These are phyloP conservation scores for Arthrobotrys pseudoclavata DNA, from an alignment of 2,329 filamentous ascomycete species.

Conservation along the genomic window DNA sequence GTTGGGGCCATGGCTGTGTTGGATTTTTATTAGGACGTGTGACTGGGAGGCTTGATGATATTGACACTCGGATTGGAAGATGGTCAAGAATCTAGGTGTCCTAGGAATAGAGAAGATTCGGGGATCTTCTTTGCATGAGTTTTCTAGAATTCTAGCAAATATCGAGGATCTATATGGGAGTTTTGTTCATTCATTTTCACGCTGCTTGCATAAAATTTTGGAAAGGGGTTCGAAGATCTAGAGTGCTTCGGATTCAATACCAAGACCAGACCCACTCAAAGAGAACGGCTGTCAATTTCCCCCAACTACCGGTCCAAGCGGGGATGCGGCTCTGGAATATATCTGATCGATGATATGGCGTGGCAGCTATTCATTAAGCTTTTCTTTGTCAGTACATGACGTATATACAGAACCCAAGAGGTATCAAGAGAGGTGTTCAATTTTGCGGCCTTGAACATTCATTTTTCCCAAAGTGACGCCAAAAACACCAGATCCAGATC, in stretches of 20 bases:
- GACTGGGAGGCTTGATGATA: neutral
- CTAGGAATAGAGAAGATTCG: no score
- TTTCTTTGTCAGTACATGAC: neutral
- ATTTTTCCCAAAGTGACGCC: conserved; percentile 1
- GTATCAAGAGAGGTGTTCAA: conserved; percentile 19
- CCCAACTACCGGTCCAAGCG: neutral
- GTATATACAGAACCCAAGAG: conserved; percentile 15
- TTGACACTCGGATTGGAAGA: neutral
- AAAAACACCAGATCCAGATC: neutral
- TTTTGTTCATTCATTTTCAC: neutral
- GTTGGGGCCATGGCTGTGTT: neutral
- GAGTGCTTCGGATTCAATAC: neutral
- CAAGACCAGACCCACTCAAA: neutral
- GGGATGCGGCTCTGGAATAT: neutral
- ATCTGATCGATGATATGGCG: neutral
- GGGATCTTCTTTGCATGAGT: no score
- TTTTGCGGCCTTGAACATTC: neutral
- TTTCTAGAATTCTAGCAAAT: no score
- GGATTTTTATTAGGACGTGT: neutral
- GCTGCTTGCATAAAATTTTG: neutral
- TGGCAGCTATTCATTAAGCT: conserved; percentile 1
- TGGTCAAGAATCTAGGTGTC: no score
- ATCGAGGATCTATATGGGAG: no score
- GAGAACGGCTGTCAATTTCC: neutral
- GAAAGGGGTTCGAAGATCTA: neutral